Conservation (phyloP, 2,329 filamentous ascomycete genomes). For the Xylaria polymorpha region DNA sequence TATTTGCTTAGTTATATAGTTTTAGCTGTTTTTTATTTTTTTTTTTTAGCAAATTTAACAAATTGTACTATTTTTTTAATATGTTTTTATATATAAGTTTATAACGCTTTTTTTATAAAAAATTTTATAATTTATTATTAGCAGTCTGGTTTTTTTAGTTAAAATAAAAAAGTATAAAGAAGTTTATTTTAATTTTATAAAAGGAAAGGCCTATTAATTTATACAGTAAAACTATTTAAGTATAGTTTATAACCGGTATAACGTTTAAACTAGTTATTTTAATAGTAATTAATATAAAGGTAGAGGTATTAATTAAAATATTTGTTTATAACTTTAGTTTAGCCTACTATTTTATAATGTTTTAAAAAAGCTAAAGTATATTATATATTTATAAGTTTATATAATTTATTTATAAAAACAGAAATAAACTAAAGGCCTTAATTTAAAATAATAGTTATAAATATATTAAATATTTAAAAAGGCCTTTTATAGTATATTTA, state of each 20-base stretch:
- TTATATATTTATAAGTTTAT: neutral
- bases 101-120: neutral
- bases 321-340: neutral
- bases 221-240: neutral
- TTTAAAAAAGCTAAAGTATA: neutral
- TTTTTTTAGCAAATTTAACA: no score
- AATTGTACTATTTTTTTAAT: no score
- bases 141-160: neutral
- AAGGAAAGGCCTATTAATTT: neutral
- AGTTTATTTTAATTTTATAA: neutral
- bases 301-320: neutral
- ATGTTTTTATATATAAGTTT: neutral
- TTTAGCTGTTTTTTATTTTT: no score
- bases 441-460: neutral
- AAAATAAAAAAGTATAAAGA: neutral
- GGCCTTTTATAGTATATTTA: neutral
- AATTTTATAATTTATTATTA: neutral
- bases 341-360: neutral
- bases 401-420: conserved; percentile 12
- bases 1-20: neutral
- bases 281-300: conserved; percentile 4
- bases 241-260: neutral
- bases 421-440: conserved; percentile 17
- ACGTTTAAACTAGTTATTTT: neutral
- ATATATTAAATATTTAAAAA: neutral